Base-by-base conservation (phyloP, 2,329 filamentous ascomycete genomes). In the Drechmeria coniospora region DNA sequence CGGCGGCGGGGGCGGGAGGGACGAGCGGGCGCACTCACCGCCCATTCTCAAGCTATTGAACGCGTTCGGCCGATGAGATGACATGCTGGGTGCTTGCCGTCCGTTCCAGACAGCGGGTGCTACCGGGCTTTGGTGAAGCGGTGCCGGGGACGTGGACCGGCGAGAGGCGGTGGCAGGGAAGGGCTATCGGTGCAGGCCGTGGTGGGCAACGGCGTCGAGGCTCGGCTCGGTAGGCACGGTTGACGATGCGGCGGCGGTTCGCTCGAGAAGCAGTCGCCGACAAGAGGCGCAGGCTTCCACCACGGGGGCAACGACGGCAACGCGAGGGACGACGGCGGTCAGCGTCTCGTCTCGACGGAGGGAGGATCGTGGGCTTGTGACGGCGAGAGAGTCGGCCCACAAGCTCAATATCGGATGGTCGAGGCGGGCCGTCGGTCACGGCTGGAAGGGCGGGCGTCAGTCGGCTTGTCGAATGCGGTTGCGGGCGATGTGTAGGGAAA, bases 31-130 rank as follows among this genome's bases (percentile, higher is more conserved):
- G 29, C 23, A 47, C 82, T 77, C 68, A 94, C 87, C 90, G 74
- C 87, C 90, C 84, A 95, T 94, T 64, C 87, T 81, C 65, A 95
- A 54, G 47, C 61, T 69, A 51, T 67, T 71, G 62, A 95, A 93
- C 51, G 83, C 78, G 68, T 82, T 79, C 57, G 86, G 80, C 66
- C 86, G 73, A 64, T 78, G 90, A 61, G 84, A 78, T 67, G 82
- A 84, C 84, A 93, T 92, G 32, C 38, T 51, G 38, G 36, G 36
- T 29, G 23, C 32, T 36, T 32, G 39, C 33, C 32, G 30, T 39
- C 37, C 38, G 37, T 40, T 41, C 39, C 40, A 40, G 40, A 26
- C 32, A 38, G 38, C 36, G 33, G 32, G 36, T 38, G 42, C 42
- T 41, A 46, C 34, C 41, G 39, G 30, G 35, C 23, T 31, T 40